These are phyloP conservation scores for Thalassia testudinum DNA, from an alignment of 116 monocot genomes.

Conservation along the genomic window DNA sequence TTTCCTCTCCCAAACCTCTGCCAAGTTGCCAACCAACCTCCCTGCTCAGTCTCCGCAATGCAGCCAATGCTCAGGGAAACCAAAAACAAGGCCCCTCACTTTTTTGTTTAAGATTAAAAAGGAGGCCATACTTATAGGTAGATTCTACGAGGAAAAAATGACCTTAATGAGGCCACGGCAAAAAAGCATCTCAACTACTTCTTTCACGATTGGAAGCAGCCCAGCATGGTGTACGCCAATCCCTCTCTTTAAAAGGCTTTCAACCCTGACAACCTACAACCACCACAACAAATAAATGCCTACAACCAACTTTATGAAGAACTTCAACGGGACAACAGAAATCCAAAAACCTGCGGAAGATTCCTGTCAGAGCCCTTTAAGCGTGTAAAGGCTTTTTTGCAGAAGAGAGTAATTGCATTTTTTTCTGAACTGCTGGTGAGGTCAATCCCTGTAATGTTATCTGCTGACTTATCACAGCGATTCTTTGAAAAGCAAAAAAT, in stretches of 20 bases:
- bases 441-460: constrained; percentile 53
- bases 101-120: no score
- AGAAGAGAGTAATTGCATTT: constrained; percentile 80
- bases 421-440: constrained; percentile 86
- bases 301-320: not conserved
- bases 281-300: no score
- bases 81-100: no score
- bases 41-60: no score
- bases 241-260: constrained; percentile 66
- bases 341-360: constrained; percentile 66
- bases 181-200: constrained; percentile 99
- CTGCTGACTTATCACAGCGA: constrained; percentile 83
- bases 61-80: no score
- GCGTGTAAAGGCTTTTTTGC: constrained; percentile 93
- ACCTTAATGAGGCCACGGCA: constrained; percentile 99
- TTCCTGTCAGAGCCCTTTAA: constrained; percentile 93
- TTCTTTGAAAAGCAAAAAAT: constrained; percentile 99
- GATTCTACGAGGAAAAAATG: not conserved
- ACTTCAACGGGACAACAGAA: not conserved
- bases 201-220: constrained; percentile 96
- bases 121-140: no score
- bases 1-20: no score
- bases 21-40: no score
- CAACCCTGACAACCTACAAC: constrained; percentile 74
- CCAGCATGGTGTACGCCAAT: constrained; percentile 98